Evolutionary conservation across 129 eudicot species (phyloP), one percentile per base, ranked within the genome.

Genomic region (Artemisia annua): DNA sequence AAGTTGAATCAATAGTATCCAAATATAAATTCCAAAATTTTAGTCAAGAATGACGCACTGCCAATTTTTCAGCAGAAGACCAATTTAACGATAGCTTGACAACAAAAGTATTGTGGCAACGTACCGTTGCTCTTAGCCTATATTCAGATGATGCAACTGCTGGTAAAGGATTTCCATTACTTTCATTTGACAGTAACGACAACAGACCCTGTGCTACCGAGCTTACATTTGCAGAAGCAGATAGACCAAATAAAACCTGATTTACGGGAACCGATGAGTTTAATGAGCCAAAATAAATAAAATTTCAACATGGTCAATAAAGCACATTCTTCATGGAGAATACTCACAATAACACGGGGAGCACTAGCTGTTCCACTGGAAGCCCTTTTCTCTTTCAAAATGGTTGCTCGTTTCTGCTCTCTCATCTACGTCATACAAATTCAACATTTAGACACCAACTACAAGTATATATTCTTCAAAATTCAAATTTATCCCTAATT

Each of bases 271-370:
- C 15, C 35, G 5, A 60, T 13, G 1, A 71, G 28, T 16, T 19
- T 52, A 28, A 57, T 11, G 71, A 20, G 16, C 17, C 35, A 63
- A 49, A 66, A 3, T 15, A 71, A 70, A 11, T 70, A 52, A 53
- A 8, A 43, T 51, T 46, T 61, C 51, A 28, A 30, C 44, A 73
- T 8, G 60, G 58, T 39, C 67, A 64, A 26, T 74, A 3, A n/a
- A 16, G 63, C 11, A 59, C 26, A 17, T 6, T 74, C 48, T n/a
- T 16, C 15, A 54, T n/a, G 13, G 0, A 78, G 39, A 57, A 71
- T 11, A 82, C 96, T 83, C 85, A 95, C 99, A 78, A 95, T 88
- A 68, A 90, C 86, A 69, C 96, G 97, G 13, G 99, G 99, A 16
- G 99, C 88, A 54, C 97, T 86, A 5, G 85, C 68, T 39, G 96